These are phyloP conservation scores for Pogostemon cablin DNA, from an alignment of 257 asterid species.

Conservation along the genomic window DNA sequence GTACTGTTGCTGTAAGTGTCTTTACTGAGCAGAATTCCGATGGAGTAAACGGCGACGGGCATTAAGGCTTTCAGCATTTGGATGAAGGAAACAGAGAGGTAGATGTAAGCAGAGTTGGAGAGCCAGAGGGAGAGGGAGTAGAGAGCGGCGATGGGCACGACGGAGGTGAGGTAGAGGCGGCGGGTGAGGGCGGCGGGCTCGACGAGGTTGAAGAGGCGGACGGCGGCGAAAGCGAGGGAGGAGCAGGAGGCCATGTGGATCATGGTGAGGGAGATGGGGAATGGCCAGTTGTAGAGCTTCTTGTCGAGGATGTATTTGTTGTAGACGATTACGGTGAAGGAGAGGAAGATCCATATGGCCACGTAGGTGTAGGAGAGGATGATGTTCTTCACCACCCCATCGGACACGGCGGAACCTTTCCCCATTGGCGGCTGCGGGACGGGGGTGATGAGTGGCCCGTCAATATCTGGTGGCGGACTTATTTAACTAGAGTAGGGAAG, in stretches of 20 bases:
- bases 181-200: conserved; percentile 43
- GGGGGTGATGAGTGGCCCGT: background rate
- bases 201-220: conserved; percentile 39
- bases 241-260: conserved; percentile 46
- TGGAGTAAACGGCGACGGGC: conserved; percentile 42
- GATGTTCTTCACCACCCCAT: conserved; percentile 36
- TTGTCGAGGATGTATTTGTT: conserved; percentile 44
- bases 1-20: conserved; percentile 32
- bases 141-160: conserved; percentile 43
- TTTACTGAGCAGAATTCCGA: conserved; percentile 36
- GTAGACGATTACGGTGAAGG: conserved; percentile 46
- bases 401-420: conserved; percentile 37
- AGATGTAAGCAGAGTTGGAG: conserved; percentile 44
- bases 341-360: conserved; percentile 41
- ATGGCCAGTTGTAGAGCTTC: conserved; percentile 47
- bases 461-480: too few relatives aligned
- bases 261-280: conserved; percentile 44
- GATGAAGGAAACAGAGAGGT: conserved; percentile 44
- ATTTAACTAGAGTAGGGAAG: too few relatives aligned
- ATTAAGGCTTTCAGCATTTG: conserved; percentile 44
- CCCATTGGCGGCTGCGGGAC: conserved; percentile 31
- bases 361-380: conserved; percentile 40
- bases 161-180: conserved; percentile 42
- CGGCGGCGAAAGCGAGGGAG: conserved; percentile 39
- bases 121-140: conserved; percentile 45